Conservation (phyloP, 306 rosid genomes). For the Alnus rubra region DNA sequence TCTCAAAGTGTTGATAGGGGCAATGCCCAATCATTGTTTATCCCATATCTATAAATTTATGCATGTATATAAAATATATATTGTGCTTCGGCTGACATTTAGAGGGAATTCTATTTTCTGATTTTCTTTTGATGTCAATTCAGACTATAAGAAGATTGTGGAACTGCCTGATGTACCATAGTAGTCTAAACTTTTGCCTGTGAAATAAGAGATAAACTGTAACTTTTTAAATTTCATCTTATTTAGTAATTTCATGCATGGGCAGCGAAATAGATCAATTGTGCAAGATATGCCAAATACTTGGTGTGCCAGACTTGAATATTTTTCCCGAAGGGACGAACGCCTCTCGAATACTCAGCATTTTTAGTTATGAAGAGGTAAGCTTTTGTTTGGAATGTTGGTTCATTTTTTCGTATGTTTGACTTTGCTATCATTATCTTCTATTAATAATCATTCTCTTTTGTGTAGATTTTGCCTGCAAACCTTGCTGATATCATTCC, state of each 20-base stretch:
- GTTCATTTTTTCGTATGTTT: not conserved
- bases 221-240: conserved; percentile 1
- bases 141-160: not conserved
- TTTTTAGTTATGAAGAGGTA: conserved; percentile 59
- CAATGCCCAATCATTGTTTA: not conserved
- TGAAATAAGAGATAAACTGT: not conserved
- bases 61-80: not conserved
- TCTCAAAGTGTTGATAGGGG: not conserved
- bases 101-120: not conserved
- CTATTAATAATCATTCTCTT: conserved; percentile 20
- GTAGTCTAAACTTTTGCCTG: not conserved
- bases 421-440: conserved; percentile 8
- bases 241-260: conserved; percentile 28
- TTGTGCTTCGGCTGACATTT: not conserved
- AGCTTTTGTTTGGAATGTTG: conserved; percentile 20
- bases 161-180: not conserved
- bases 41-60: not conserved
- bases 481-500: conserved; percentile 72
- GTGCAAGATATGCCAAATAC: conserved; percentile 70
- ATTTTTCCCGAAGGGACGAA: conserved; percentile 56
- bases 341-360: conserved; percentile 51
- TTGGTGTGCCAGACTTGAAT: conserved; percentile 68
- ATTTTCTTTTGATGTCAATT: not conserved
- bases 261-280: conserved; percentile 86
- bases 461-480: conserved; percentile 56